These are phyloP conservation scores for Bonia amplexicaulis DNA, from an alignment of 176 grass and related monocot genomes.

Conservation along the genomic window DNA sequence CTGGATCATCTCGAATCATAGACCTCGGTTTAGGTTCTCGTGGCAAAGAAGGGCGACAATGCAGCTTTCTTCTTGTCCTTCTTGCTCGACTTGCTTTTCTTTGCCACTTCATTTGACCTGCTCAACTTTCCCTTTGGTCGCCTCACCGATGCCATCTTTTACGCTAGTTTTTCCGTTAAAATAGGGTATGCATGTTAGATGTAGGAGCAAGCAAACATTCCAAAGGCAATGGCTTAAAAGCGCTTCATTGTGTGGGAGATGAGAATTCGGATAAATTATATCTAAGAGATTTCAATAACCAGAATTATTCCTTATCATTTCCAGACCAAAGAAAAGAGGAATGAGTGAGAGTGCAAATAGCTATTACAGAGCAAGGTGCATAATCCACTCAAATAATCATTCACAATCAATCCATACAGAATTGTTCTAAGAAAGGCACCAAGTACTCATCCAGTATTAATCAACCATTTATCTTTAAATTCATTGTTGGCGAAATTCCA, in stretches of 20 bases:
- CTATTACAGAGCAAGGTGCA: not conserved
- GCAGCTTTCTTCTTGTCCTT: conserved; percentile 47
- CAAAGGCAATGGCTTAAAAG: not conserved
- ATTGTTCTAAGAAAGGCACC: not conserved
- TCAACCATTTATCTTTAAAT: not conserved
- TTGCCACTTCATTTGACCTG: no score
- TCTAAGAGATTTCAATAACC: not conserved
- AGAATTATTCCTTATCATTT: not conserved
- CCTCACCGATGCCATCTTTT: conserved; percentile 46
- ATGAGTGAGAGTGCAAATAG: not conserved
- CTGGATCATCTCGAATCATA: conserved; percentile 49
- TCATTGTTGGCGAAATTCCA: not conserved
- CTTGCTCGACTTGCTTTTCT: no score
- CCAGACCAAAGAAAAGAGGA: not conserved
- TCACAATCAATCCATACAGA: not conserved
- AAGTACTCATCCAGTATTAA: not conserved
- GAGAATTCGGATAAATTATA: not conserved
- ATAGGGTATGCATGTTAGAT: not conserved
- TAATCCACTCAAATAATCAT: not conserved
- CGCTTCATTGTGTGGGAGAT: not conserved
- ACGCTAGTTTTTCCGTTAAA: conserved; percentile 64
- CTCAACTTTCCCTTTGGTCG: no score
- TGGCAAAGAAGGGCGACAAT: conserved; percentile 29
- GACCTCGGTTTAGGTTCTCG: conserved; percentile 36
- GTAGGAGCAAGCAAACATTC: conserved; percentile 4